Evolutionary conservation across 129 eudicot genomes (phyloP).

Genomic region (Tagetes erecta): DNA sequence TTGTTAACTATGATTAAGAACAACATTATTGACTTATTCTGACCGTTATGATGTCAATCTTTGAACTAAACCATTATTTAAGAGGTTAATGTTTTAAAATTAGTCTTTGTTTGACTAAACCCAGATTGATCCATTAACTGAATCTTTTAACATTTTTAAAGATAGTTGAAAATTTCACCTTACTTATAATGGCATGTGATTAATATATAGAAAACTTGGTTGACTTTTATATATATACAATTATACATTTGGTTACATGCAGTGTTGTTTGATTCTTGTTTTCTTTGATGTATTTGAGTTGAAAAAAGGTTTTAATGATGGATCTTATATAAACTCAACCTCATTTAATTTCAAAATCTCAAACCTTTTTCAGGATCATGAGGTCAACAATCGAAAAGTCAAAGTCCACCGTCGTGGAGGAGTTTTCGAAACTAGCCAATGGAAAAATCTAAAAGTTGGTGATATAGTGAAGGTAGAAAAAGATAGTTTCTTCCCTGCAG

Average conservation of each 20-base stretch:
- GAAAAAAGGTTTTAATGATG: constrained; percentile 3
- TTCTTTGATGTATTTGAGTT: neutral
- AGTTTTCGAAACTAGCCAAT: constrained; percentile 41
- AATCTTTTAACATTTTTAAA: too few relatives aligned
- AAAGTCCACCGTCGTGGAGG: constrained; percentile 49
- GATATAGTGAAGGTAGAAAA: constrained; percentile 67
- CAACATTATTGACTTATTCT: neutral
- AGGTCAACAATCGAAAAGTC: constrained; percentile 54
- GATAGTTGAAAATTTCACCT: neutral
- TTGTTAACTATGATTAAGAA: neutral
- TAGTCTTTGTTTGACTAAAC: neutral
- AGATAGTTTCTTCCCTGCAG: constrained; percentile 66
- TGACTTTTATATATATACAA: neutral
- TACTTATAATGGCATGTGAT: neutral
- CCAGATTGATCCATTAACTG: neutral
- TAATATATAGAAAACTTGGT: neutral
- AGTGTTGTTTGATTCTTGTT: neutral
- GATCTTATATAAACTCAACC: constrained; percentile 9
- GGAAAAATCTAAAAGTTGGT: constrained; percentile 62
- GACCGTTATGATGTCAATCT: neutral
- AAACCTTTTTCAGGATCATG: constrained; percentile 44
- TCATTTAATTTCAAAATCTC: constrained; percentile 13
- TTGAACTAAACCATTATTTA: neutral
- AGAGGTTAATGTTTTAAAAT: neutral
- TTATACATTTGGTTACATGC: neutral